phyloP scores from a whole-genome alignment of 768 basidiomycete species.

The Lactifluus volemus region DNA sequence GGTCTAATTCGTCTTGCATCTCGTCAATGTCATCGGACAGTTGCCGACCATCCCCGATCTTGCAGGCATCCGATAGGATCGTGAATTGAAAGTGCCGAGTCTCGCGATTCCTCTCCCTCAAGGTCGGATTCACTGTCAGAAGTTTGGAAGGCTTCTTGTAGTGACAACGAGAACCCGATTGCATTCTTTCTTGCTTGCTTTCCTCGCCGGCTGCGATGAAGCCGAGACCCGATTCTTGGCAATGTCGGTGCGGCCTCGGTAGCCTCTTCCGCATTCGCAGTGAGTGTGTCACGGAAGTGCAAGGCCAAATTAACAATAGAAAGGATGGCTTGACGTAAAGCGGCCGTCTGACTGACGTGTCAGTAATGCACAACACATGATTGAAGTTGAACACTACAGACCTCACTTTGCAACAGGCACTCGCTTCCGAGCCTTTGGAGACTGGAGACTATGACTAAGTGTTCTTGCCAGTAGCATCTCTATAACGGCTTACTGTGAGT shows the following conservation, averaged over 20 bases:
- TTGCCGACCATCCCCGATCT: slow-evolving; percentile 36
- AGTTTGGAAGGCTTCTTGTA: slow-evolving; percentile 28
- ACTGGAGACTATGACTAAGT: slow-evolving; percentile 28
- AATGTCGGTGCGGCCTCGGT: slow-evolving; percentile 47
- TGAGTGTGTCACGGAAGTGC: slow-evolving; percentile 57
- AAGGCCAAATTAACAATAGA: slow-evolving; percentile 68
- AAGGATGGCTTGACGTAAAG: slow-evolving; percentile 55
- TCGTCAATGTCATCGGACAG: slow-evolving; percentile 47
- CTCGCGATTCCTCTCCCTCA: slow-evolving; percentile 21
- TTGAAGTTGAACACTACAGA: slow-evolving; percentile 25
- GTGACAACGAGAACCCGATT: slow-evolving; percentile 48
- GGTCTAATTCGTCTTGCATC: slow-evolving; percentile 62
- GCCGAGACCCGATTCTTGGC: slow-evolving; percentile 41
- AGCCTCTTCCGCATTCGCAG: slow-evolving; percentile 49
- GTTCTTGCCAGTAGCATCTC: not conserved
- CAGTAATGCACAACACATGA: not conserved
- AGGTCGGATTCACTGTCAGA: slow-evolving; percentile 34
- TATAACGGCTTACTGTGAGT: slow-evolving; percentile 48
- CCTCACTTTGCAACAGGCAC: slow-evolving; percentile 57
- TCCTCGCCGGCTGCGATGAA: slow-evolving; percentile 56
- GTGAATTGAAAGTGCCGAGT: slow-evolving; percentile 24
- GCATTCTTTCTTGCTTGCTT: slow-evolving; percentile 46
- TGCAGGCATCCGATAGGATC: slow-evolving; percentile 35
- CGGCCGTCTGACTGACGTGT: slow-evolving; percentile 40
- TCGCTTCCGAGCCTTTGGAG: slow-evolving; percentile 50